Evolutionary conservation across 2,329 filamentous ascomycete species (phyloP).

Genomic region (Neoarthrinium moseri): DNA sequence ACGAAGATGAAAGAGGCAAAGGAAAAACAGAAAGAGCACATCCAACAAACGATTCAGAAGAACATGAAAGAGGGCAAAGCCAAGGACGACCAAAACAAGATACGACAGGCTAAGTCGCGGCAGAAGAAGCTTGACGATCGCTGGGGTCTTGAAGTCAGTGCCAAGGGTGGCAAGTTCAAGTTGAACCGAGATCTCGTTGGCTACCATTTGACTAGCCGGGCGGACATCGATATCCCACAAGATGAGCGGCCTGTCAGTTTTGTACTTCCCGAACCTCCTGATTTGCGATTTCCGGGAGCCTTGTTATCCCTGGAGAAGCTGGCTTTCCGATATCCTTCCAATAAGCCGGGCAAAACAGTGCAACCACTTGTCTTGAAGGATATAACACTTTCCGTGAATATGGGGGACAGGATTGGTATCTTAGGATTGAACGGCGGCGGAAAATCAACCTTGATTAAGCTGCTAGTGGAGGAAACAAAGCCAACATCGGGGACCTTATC

Average conservation of each 20-base stretch:
- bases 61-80: slow-evolving; percentile 75
- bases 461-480: slow-evolving; percentile 61
- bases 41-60: slow-evolving; percentile 73
- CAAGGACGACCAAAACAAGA: slow-evolving; percentile 79
- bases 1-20: slow-evolving; percentile 78
- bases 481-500: slow-evolving; percentile 62
- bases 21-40: slow-evolving; percentile 76
- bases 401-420: slow-evolving; percentile 72
- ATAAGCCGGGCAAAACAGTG: slow-evolving; percentile 25
- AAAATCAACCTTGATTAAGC: slow-evolving; percentile 74
- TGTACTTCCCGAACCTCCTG: slow-evolving; percentile 59
- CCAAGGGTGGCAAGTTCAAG: slow-evolving; percentile 75
- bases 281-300: slow-evolving; percentile 73
- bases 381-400: slow-evolving; percentile 66
- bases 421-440: slow-evolving; percentile 79
- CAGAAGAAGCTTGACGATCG: slow-evolving; percentile 84
- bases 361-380: slow-evolving; percentile 54
- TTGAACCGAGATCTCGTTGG: slow-evolving; percentile 72
- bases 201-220: slow-evolving; percentile 56
- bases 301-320: slow-evolving; percentile 71
- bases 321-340: slow-evolving; percentile 58
- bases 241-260: slow-evolving; percentile 60
- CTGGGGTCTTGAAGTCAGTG: slow-evolving; percentile 72
- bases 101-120: slow-evolving; percentile 79
- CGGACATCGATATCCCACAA: slow-evolving; percentile 69